A percentile compares a stretch with the other conserved stretches of the same genome.
Evolutionary conservation across 2,329 filamentous ascomycete genomes (phyloP).

Genomic region (Uncinocarpus reesii): DNA sequence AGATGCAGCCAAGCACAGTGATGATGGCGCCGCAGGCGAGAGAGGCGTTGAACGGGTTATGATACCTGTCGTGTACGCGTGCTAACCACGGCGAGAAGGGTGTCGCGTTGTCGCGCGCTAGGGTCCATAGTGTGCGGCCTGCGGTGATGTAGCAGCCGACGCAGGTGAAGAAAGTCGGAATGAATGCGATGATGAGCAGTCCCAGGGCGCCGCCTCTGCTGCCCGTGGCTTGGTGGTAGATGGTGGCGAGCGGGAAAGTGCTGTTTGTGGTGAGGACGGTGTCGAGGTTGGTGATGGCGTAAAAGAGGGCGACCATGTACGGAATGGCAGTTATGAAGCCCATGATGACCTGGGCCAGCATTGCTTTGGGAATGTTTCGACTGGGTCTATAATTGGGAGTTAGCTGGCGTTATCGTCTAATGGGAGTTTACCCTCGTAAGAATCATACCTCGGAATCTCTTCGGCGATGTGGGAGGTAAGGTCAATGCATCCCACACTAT

Average conservation of each 20-base stretch:
- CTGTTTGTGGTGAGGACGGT: conserved; percentile 32
- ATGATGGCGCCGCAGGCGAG: conserved; percentile 45
- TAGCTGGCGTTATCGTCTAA: background rate
- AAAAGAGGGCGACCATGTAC: conserved; percentile 44
- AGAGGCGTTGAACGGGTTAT: conserved; percentile 51
- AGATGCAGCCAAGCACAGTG: conserved; percentile 48
- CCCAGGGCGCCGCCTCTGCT: conserved; percentile 45
- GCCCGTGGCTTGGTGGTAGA: conserved; percentile 42
- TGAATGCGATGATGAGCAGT: conserved; percentile 48
- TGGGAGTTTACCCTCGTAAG: background rate
- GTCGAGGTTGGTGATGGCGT: conserved; percentile 40
- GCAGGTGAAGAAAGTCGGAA: conserved; percentile 45
- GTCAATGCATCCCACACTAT: conserved; percentile 56
- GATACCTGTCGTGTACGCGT: conserved; percentile 44
- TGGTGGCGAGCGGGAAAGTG: conserved; percentile 39
- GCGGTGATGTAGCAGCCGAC: conserved; percentile 49
- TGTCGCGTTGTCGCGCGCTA: conserved; percentile 42
- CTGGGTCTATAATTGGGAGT: conserved; percentile 23
- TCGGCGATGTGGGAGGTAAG: conserved; percentile 55
- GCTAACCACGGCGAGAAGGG: conserved; percentile 36
- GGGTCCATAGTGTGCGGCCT: conserved; percentile 52
- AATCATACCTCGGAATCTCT: conserved; percentile 44
- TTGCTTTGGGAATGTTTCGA: conserved; percentile 42
- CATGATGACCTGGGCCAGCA: conserved; percentile 40
- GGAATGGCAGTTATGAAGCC: conserved; percentile 40